Percentiles rank a stretch among this genome's conserved stretches.
phyloP scores from a whole-genome alignment of 1,139 yeast species.

The Zygosaccharomyces pseudobailii region DNA sequence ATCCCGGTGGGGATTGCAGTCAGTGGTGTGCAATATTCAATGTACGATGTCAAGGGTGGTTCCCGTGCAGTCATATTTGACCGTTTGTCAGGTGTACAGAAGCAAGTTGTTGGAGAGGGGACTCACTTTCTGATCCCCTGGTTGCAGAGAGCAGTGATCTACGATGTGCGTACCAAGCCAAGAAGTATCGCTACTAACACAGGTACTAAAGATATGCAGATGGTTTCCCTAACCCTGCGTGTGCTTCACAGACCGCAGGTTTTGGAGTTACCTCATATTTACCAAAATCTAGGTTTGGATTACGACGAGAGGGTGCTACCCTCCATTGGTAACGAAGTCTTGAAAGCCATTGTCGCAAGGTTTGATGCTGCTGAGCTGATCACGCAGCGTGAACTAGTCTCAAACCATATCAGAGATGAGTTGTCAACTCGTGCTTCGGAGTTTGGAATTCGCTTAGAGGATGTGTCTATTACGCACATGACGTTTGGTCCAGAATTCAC shows the following conservation, averaged over 20 bases:
- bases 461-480: slow-evolving; percentile 97
- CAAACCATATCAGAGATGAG: slow-evolving; percentile 85
- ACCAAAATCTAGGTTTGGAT: slow-evolving; percentile 87
- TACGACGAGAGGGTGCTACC: slow-evolving; percentile 97
- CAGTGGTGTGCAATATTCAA: slow-evolving; percentile 63
- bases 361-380: slow-evolving; percentile 97
- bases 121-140: slow-evolving; percentile 94
- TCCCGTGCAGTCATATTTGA: slow-evolving; percentile 94
- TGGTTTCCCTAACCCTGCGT: slow-evolving; percentile 87
- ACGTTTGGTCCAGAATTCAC: slow-evolving; percentile 97
- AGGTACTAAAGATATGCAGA: slow-evolving; percentile 95
- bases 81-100: slow-evolving; percentile 83
- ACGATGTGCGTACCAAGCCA: slow-evolving; percentile 90
- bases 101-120: slow-evolving; percentile 88
- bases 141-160: slow-evolving; percentile 86
- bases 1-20: slow-evolving; percentile 66
- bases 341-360: slow-evolving; percentile 94
- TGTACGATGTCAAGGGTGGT: slow-evolving; percentile 95
- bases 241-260: slow-evolving; percentile 95
- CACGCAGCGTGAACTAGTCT: slow-evolving; percentile 94
- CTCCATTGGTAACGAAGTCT: slow-evolving; percentile 93
- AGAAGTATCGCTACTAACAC: slow-evolving; percentile 92
- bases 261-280: slow-evolving; percentile 70
- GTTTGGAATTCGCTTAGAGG: slow-evolving; percentile 88
- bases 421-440: slow-evolving; percentile 79